phyloP scores from a whole-genome alignment of 163 green algal genomes.

The Volvox carteri region DNA sequence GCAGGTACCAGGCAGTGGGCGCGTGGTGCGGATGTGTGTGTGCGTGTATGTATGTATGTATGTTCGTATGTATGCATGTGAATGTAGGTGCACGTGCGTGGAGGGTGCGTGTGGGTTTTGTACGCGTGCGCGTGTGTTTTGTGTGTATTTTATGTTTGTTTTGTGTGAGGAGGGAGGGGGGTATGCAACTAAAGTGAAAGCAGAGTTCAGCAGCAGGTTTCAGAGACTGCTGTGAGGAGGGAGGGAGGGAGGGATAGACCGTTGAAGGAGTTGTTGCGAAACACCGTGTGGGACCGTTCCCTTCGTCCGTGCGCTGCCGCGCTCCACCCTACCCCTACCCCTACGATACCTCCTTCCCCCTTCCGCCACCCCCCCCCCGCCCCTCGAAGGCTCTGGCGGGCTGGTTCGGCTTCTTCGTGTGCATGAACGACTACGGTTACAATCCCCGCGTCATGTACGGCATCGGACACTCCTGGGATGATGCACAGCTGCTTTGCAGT shows the following conservation, averaged over 20 bases:
- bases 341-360: too few species aligned
- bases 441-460: slow-evolving; percentile 24
- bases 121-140: too few species aligned
- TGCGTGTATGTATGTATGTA: neutral
- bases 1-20: slow-evolving; percentile 36
- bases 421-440: slow-evolving; percentile 82
- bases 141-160: neutral
- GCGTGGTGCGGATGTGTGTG: neutral
- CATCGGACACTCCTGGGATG: neutral
- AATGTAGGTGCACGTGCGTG: neutral
- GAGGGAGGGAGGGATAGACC: too few species aligned
- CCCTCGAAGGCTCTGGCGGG: slow-evolving; percentile 60
- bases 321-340: too few species aligned
- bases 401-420: slow-evolving; percentile 69
- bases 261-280: too few species aligned
- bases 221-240: too few species aligned
- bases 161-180: too few species aligned
- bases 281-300: too few species aligned
- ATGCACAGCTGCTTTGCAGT: slow-evolving; percentile 13
- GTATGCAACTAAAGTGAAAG: too few species aligned
- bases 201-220: too few species aligned
- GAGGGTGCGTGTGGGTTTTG: too few species aligned
- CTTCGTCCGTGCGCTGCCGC: too few species aligned
- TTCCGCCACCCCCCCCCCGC: neutral
- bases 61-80: neutral